Evolutionary conservation across 2,329 filamentous ascomycete species (phyloP).

Genomic region (Aspergillus persii): DNA sequence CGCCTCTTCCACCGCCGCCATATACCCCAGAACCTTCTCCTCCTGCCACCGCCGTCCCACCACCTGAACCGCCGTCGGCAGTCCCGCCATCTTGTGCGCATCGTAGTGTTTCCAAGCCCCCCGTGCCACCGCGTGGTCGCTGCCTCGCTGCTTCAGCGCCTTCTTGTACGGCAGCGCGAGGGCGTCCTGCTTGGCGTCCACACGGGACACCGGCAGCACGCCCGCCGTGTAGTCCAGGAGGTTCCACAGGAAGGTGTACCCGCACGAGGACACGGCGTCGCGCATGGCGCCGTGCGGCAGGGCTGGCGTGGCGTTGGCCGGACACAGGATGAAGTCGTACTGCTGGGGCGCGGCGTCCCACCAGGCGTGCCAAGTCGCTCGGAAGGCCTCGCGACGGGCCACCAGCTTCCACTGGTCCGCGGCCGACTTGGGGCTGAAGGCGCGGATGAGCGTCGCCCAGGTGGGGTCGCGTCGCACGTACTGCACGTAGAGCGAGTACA

Average conservation of each 20-base stretch:
- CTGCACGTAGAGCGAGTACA: conserved; percentile 88
- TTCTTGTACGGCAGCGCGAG: conserved; percentile 53
- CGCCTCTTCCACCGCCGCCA: conserved; percentile 75
- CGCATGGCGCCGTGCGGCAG: conserved; percentile 84
- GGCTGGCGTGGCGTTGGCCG: conserved; percentile 87
- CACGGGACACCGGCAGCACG: conserved; percentile 80
- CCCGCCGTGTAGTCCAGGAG: conserved; percentile 85
- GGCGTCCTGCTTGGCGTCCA: conserved; percentile 68
- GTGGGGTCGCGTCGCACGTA: conserved; percentile 73
- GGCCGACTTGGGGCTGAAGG: conserved; percentile 71
- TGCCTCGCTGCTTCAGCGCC: conserved; percentile 35
- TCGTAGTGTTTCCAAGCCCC: conserved; percentile 88
- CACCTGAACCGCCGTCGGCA: conserved; percentile 83
- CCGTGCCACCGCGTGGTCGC: conserved; percentile 72
- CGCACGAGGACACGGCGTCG: conserved; percentile 79
- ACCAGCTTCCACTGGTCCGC: conserved; percentile 83
- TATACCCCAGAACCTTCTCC: conserved; percentile 79
- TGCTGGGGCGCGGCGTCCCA: conserved; percentile 69
- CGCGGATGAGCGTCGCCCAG: conserved; percentile 73
- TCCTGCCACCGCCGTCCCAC: conserved; percentile 78
- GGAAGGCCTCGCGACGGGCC: conserved; percentile 72
- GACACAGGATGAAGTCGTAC: conserved; percentile 76
- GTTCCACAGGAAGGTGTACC: conserved; percentile 93
- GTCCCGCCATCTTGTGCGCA: conserved; percentile 75
- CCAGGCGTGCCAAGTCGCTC: conserved; percentile 77